These are phyloP conservation scores for Tilletia walkeri DNA, from an alignment of 1,284 basidiomycete genomes.

Conservation along the genomic window DNA sequence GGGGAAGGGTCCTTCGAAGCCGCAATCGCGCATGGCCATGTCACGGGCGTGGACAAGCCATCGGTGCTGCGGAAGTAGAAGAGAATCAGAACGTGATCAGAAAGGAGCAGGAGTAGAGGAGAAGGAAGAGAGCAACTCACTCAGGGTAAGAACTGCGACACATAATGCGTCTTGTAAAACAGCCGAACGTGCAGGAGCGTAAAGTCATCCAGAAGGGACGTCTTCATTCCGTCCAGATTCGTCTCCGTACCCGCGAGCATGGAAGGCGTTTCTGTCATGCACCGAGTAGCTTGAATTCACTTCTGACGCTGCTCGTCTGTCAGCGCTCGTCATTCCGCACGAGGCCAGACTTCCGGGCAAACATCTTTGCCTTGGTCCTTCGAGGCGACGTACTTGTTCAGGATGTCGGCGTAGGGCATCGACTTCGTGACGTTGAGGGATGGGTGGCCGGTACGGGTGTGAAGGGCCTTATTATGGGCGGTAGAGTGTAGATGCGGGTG, in stretches of 20 bases:
- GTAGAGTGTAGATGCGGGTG: too few species aligned
- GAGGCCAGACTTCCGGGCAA: not conserved
- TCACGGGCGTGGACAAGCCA: not conserved
- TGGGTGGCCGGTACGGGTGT: too few species aligned
- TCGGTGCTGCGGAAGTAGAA: not conserved
- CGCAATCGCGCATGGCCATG: conserved; percentile 5
- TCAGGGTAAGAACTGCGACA: not conserved
- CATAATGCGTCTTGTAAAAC: not conserved
- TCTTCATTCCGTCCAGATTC: not conserved
- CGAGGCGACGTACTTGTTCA: not conserved
- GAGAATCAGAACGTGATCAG: too few species aligned
- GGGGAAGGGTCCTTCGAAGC: not conserved
- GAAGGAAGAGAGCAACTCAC: too few species aligned
- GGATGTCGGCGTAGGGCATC: too few species aligned
- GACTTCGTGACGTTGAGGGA: too few species aligned
- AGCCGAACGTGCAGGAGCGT: not conserved
- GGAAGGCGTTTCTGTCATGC: not conserved
- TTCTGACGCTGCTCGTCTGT: not conserved
- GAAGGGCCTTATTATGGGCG: too few species aligned
- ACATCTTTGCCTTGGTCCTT: not conserved
- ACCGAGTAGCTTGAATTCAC: not conserved
- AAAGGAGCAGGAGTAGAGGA: too few species aligned
- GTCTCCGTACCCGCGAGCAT: not conserved
- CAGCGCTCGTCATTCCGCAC: not conserved
- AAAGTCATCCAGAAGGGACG: not conserved